Evolutionary conservation across 2,329 filamentous ascomycete species (phyloP).

Genomic region (Thielaviopsis euricoi): DNA sequence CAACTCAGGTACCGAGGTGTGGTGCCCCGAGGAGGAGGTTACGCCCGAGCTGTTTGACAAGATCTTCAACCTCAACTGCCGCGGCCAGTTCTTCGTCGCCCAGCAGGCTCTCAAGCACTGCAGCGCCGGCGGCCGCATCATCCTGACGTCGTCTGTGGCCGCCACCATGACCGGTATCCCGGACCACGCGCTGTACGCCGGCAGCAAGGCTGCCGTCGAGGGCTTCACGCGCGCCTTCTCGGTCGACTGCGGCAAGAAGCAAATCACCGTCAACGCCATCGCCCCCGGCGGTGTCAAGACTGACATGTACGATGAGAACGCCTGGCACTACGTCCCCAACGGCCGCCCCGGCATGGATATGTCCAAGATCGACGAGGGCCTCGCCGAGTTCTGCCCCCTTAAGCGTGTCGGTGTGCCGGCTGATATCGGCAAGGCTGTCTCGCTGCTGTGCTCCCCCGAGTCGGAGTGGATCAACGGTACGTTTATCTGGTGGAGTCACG

Average conservation of each 20-base stretch:
- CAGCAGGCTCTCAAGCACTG: conserved; percentile 59
- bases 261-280: conserved; percentile 57
- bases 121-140: conserved; percentile 51
- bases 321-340: conserved; percentile 47
- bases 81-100: conserved; percentile 63
- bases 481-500: conserved; percentile 14
- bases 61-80: conserved; percentile 55
- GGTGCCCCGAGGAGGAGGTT: conserved; percentile 54
- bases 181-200: conserved; percentile 56
- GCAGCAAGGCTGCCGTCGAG: conserved; percentile 56
- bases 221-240: conserved; percentile 57
- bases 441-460: conserved; percentile 37
- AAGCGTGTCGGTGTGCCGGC: conserved; percentile 39
- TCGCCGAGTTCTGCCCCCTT: conserved; percentile 41
- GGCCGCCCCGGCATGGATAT: conserved; percentile 33
- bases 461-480: conserved; percentile 50
- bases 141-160: conserved; percentile 57
- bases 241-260: conserved; percentile 50
- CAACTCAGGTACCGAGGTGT: conserved; percentile 56
- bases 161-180: conserved; percentile 48
- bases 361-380: conserved; percentile 36
- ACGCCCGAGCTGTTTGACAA: conserved; percentile 54
- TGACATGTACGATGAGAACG: conserved; percentile 60
- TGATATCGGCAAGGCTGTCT: conserved; percentile 42
- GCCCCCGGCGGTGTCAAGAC: conserved; percentile 58